Conservation (phyloP, 1,284 basidiomycete genomes). For the Cryptococcus sp. region DNA sequence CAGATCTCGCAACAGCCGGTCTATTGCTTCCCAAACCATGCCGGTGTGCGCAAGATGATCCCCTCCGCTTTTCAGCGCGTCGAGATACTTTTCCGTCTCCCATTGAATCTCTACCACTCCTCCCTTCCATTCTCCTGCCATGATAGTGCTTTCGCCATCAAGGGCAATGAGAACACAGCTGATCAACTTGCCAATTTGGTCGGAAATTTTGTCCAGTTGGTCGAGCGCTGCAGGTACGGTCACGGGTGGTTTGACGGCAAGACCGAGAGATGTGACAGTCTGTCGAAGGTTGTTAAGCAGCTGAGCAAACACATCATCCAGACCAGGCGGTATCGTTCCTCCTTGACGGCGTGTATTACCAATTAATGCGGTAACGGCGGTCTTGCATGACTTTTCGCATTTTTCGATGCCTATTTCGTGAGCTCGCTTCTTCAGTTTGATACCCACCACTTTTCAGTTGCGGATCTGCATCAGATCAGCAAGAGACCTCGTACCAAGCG, state of each 20-base stretch:
- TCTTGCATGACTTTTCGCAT: conserved; percentile 2
- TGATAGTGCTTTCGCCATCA: conserved; percentile 7
- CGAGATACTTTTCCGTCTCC: conserved; percentile 29
- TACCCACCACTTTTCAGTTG: conserved; percentile 13
- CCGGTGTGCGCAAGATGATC: conserved; percentile 45
- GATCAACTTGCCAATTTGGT: conserved; percentile 32
- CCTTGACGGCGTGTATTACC: background rate
- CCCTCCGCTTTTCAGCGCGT: conserved; percentile 21
- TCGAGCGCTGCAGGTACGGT: conserved; percentile 32
- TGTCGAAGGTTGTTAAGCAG: conserved; percentile 31
- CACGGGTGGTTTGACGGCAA: conserved; percentile 48
- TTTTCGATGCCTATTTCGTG: conserved; percentile 3
- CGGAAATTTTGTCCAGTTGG: conserved; percentile 39
- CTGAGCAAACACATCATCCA: conserved; percentile 26
- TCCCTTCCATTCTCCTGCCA: conserved; percentile 40
- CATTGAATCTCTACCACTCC: conserved; percentile 27
- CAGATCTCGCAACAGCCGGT: conserved; percentile 22
- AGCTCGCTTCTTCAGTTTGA: background rate
- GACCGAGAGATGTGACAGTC: conserved; percentile 34
- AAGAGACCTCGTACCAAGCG: no score
- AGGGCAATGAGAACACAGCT: conserved; percentile 34
- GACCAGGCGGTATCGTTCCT: conserved; percentile 24
- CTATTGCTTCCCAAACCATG: conserved; percentile 44
- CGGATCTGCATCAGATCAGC: conserved; percentile 6
- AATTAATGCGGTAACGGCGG: conserved; percentile 7